Conservation (phyloP, 1,139 yeast genomes). For the Blastobotrys illinoisensis region DNA sequence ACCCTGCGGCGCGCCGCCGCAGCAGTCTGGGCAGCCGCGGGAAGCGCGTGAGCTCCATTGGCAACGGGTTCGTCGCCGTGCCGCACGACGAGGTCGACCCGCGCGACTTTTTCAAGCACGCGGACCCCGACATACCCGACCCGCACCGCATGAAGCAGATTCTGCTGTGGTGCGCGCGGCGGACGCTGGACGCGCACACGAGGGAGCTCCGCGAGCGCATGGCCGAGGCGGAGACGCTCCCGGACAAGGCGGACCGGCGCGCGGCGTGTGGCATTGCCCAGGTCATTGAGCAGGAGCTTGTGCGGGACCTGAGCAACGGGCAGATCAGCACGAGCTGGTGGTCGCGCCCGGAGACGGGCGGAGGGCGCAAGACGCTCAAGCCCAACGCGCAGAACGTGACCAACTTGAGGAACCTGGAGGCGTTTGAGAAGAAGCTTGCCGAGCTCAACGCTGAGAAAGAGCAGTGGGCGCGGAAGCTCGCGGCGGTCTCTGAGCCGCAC, state of each 20-base stretch:
- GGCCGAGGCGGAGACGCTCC: constrained; percentile 17
- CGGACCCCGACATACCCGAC: constrained; percentile 60
- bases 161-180: constrained; percentile 61
- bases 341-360: constrained; percentile 33
- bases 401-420: constrained; percentile 43
- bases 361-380: constrained; percentile 27
- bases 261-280: constrained; percentile 41
- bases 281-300: constrained; percentile 59
- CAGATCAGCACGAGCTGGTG: constrained; percentile 66
- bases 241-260: constrained; percentile 20
- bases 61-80: constrained; percentile 62
- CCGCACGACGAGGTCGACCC: constrained; percentile 63
- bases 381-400: constrained; percentile 57
- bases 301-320: constrained; percentile 55
- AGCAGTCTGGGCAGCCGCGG: constrained; percentile 46
- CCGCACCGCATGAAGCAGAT: constrained; percentile 70
- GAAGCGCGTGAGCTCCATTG: constrained; percentile 66
- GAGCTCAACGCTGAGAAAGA: constrained; percentile 43
- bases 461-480: constrained; percentile 41
- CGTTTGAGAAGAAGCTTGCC: constrained; percentile 42
- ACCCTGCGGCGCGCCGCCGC: constrained; percentile 17
- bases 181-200: constrained; percentile 38
- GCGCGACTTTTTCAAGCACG: constrained; percentile 54
- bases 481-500: constrained; percentile 5
- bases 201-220: constrained; percentile 29